Conservation (phyloP, 805 yeast genomes). For the Ogataea henricii region DNA sequence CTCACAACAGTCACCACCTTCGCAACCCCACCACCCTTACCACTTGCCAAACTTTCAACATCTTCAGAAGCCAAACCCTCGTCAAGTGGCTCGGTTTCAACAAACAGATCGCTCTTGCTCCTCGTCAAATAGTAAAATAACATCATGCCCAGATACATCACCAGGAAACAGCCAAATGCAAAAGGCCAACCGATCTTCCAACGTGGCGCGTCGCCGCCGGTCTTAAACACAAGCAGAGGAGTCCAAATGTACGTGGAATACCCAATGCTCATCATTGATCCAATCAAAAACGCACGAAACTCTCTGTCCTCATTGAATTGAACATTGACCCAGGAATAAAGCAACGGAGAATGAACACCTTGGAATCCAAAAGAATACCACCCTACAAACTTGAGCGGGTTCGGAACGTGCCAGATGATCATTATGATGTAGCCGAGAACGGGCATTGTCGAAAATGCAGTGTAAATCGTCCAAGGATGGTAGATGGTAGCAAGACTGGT, state of each 20-base stretch:
- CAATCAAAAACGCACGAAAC: slow-evolving; percentile 5
- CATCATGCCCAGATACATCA: slow-evolving; percentile 4
- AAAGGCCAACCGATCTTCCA: slow-evolving; percentile 10
- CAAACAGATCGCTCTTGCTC: background rate
- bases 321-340: slow-evolving; percentile 5
- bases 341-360: slow-evolving; percentile 1
- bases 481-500: slow-evolving; percentile 7
- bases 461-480: slow-evolving; percentile 2
- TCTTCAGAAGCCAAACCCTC: too few species aligned
- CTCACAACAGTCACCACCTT: background rate
- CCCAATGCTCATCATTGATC: slow-evolving; percentile 6
- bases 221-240: slow-evolving; percentile 4
- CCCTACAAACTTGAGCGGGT: slow-evolving; percentile 1
- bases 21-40: background rate
- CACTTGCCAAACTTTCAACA: background rate
- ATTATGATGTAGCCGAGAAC: slow-evolving; percentile 1
- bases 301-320: slow-evolving; percentile 4
- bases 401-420: slow-evolving; percentile 1
- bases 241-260: slow-evolving; percentile 1
- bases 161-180: slow-evolving; percentile 4
- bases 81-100: too few species aligned
- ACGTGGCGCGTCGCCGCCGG: slow-evolving; percentile 5
- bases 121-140: slow-evolving; percentile 4
- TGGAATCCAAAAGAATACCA: slow-evolving; percentile 6
- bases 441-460: background rate